Conservation (phyloP, 805 yeast species). For the Cyberlindnera mississippiensis region DNA sequence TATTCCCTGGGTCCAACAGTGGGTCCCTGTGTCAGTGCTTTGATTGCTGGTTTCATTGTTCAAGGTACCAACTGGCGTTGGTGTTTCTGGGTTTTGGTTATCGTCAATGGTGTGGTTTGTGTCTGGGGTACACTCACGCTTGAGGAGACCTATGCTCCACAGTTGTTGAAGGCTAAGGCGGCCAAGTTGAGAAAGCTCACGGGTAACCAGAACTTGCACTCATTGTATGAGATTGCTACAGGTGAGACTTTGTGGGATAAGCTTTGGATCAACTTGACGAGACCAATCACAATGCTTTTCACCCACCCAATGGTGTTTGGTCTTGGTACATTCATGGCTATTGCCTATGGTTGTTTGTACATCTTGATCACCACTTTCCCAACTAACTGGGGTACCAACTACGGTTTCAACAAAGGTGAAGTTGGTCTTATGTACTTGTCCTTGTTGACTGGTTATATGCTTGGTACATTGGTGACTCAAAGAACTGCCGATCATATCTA, state of each 20-base stretch:
- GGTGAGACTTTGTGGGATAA: slow-evolving; percentile 38
- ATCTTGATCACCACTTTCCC: slow-evolving; percentile 61
- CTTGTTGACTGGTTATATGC: slow-evolving; percentile 48
- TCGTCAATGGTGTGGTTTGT: slow-evolving; percentile 48
- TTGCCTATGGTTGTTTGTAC: slow-evolving; percentile 63
- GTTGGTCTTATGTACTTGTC: slow-evolving; percentile 59
- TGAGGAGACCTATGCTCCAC: slow-evolving; percentile 59
- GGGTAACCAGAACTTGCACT: slow-evolving; percentile 52
- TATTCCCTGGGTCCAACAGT: slow-evolving; percentile 47
- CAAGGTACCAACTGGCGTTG: slow-evolving; percentile 54
- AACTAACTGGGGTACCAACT: slow-evolving; percentile 40
- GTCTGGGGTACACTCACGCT: slow-evolving; percentile 40
- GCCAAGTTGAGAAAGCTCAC: slow-evolving; percentile 44
- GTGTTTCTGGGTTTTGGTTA: slow-evolving; percentile 56
- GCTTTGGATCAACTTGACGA: slow-evolving; percentile 39
- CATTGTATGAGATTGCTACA: slow-evolving; percentile 57
- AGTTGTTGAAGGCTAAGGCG: slow-evolving; percentile 45
- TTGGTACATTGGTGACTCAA: slow-evolving; percentile 50
- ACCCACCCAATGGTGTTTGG: slow-evolving; percentile 64
- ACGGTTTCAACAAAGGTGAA: slow-evolving; percentile 45
- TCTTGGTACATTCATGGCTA: slow-evolving; percentile 60
- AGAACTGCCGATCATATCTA: slow-evolving; percentile 39
- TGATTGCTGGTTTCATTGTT: slow-evolving; percentile 53
- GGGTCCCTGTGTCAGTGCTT: slow-evolving; percentile 61
- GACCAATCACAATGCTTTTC: slow-evolving; percentile 51